Conservation (phyloP, 371 early-diverging fungal genomes). For the Zychaea mexicana region DNA sequence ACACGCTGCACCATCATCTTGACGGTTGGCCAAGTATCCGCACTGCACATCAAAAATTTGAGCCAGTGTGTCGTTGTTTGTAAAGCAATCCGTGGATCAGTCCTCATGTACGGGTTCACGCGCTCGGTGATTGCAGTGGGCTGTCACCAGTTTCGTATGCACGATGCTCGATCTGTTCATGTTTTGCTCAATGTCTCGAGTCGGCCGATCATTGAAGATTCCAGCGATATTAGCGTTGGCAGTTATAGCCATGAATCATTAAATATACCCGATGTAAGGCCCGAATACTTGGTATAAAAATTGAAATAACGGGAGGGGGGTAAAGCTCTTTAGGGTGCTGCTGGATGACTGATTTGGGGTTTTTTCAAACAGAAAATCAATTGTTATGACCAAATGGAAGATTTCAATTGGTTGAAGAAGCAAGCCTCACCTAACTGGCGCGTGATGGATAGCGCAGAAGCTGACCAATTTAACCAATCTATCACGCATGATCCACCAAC, state of each 20-base stretch:
- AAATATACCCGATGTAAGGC: slow-evolving; percentile 5
- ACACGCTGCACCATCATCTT: slow-evolving; percentile 59
- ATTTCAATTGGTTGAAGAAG: slow-evolving; percentile 85
- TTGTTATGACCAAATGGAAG: slow-evolving; percentile 66
- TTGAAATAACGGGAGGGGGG: no score
- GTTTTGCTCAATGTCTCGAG: slow-evolving; percentile 70
- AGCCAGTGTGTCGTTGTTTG: slow-evolving; percentile 62
- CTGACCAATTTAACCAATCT: neutral
- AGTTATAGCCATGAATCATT: slow-evolving; percentile 35
- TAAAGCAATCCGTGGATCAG: slow-evolving; percentile 69
- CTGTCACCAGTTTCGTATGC: slow-evolving; percentile 86
- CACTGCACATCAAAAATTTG: slow-evolving; percentile 72
- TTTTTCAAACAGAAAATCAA: slow-evolving; percentile 1
- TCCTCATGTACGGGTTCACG: slow-evolving; percentile 65
- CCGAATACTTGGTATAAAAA: no score
- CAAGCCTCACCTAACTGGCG: slow-evolving; percentile 79
- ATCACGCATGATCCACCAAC: neutral
- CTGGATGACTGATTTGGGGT: no score
- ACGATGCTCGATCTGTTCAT: slow-evolving; percentile 62
- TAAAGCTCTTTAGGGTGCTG: no score
- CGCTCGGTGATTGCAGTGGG: slow-evolving; percentile 61
- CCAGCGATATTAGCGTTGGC: slow-evolving; percentile 59
- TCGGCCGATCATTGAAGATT: slow-evolving; percentile 84
- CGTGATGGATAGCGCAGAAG: slow-evolving; percentile 6
- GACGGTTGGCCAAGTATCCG: slow-evolving; percentile 36